Evolutionary conservation across 257 asterid species (phyloP).

Genomic region (Plantago elongata): DNA sequence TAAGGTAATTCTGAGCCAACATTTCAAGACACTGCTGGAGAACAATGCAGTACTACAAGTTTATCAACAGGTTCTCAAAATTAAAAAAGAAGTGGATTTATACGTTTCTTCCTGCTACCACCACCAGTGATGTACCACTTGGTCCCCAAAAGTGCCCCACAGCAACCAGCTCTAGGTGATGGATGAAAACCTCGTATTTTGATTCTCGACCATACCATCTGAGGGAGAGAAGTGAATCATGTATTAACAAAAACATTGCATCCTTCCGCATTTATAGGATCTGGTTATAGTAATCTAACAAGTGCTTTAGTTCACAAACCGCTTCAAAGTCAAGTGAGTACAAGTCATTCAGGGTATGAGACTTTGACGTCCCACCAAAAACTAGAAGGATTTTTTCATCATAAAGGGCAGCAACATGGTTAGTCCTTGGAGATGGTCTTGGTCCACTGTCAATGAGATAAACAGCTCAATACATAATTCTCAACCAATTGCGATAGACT

Average conservation of each 20-base stretch:
- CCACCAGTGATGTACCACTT: constrained; percentile 98
- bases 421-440: constrained; percentile 84
- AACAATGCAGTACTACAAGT: no score
- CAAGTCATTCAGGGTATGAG: constrained; percentile 86
- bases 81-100: constrained; percentile 13
- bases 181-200: constrained; percentile 90
- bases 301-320: constrained; percentile 44
- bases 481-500: constrained; percentile 5
- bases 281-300: constrained; percentile 13
- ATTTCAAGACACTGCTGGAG: background rate
- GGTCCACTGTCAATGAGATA: constrained; percentile 59
- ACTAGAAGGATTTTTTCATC: constrained; percentile 78
- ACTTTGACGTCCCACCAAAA: constrained; percentile 88
- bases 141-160: constrained; percentile 90
- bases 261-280: background rate
- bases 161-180: constrained; percentile 95
- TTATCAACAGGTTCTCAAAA: background rate
- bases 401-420: constrained; percentile 84
- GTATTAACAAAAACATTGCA: background rate
- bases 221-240: constrained; percentile 17
- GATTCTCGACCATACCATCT: constrained; percentile 96
- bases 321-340: constrained; percentile 91
- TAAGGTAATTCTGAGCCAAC: background rate
- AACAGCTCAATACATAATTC: constrained; percentile 12
- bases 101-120: constrained; percentile 91